A percentile compares a stretch with the other conserved stretches of the same genome.
phyloP scores from a whole-genome alignment of 495 filamentous ascomycete genomes.

The Penicillium robsamsonii region DNA sequence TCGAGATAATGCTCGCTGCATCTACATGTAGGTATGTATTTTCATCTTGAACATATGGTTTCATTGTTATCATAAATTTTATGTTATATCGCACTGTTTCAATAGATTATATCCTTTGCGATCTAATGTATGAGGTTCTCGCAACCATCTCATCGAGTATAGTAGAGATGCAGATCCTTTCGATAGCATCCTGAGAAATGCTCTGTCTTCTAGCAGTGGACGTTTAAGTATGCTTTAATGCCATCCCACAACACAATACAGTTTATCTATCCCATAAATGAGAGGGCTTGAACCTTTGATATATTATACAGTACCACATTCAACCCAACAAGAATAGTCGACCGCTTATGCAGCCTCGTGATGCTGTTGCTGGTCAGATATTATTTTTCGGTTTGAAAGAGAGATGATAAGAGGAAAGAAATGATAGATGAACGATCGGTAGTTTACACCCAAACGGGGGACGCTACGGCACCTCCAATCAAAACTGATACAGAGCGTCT shows the following conservation, averaged over 20 bases:
- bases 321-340: not conserved
- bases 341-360: too few species aligned
- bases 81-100: not conserved
- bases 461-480: constrained; percentile 8
- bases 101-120: not conserved
- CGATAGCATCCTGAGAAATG: not conserved
- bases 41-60: not conserved
- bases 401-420: constrained; percentile 21
- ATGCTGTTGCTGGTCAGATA: too few species aligned
- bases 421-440: constrained; percentile 19
- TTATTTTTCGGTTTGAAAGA: not conserved
- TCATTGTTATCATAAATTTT: not conserved
- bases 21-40: not conserved
- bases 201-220: not conserved
- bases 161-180: not conserved
- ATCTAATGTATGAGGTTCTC: not conserved
- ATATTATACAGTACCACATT: not conserved
- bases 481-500: constrained; percentile 1
- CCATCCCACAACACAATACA: not conserved
- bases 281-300: not conserved
- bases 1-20: not conserved
- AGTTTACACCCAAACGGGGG: constrained; percentile 5
- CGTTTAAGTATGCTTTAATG: not conserved
- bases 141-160: not conserved
- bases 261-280: not conserved